Conservation (phyloP, 331 rosid species). For the Malus hybrid region DNA sequence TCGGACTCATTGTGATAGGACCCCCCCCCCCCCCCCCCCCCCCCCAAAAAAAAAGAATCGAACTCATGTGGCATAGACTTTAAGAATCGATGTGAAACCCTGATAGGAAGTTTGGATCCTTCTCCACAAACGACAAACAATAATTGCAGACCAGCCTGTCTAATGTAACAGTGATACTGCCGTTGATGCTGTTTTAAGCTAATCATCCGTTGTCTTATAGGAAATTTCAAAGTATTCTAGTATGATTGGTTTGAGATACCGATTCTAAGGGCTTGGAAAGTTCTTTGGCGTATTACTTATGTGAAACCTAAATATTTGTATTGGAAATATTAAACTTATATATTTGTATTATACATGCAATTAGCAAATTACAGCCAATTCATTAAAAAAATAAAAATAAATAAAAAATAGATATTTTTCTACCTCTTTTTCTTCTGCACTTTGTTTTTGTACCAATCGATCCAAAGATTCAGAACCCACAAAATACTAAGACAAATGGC, state of each 20-base stretch:
- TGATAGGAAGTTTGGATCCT: neutral
- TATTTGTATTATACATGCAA: neutral
- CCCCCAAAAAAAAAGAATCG: neutral
- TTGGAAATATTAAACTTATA: neutral
- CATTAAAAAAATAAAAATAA: neutral
- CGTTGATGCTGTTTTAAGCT: too few relatives aligned
- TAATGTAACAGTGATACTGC: neutral
- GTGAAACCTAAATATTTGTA: neutral
- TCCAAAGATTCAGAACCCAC: constrained; percentile 37
- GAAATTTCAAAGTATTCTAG: too few relatives aligned
- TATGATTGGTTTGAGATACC: too few relatives aligned
- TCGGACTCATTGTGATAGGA: neutral
- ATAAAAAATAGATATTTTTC: neutral
- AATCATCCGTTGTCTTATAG: too few relatives aligned
- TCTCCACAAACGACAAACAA: neutral
- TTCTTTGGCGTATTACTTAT: too few relatives aligned
- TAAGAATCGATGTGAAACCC: neutral
- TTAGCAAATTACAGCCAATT: neutral
- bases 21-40: neutral
- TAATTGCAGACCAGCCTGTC: neutral
- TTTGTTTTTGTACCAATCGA: constrained; percentile 12
- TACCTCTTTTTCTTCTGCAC: constrained; percentile 15
- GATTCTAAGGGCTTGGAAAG: too few relatives aligned
- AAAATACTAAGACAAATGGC: constrained; percentile 27
- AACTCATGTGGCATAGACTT: neutral